Base-by-base conservation (phyloP, 805 yeast genomes). In the Candida germanica region DNA sequence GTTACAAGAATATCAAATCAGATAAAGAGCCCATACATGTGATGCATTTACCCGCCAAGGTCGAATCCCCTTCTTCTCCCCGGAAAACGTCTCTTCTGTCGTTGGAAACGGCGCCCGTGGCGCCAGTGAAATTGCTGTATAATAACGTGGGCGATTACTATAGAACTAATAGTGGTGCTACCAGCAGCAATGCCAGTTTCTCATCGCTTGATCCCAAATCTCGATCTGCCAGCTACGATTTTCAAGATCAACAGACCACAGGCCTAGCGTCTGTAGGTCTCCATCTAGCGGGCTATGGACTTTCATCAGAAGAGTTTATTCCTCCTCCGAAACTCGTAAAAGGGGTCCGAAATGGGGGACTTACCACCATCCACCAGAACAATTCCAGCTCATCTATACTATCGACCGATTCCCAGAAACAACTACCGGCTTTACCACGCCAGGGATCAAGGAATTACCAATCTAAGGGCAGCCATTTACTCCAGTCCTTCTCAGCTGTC, bases 401-500 rank as follows among this genome's bases (percentile, higher is more conserved):
- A 12, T 26, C 31, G 15, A 32, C 5, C 18, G 24, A 32, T 4
- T 28, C 17, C 23, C 17, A 9, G n/a, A 34, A 34, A 16, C 17
- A 8, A 5, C 27, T 34, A 7, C 37, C 37, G 12, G 16, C 37
- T 4, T 10, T 34, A 11, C 37, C 37, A 6, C 27, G n/a, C n/a
- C n/a, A 18, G 22, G 33, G 19, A 39, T 29, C 18, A 25, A 31
- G 25, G 33, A 28, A 19, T 19, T 24, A 9, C n/a, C n/a, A n/a
- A n/a, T 12, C 27, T 27, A 6, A 18, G 19, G 31, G 27, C 9
- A 43, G 48, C 38, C 53, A 54, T n/a, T 43, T 59, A 3, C 43
- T 61, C 6, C 66, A 55, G 26, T 57, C 69, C 1, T 66, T 61
- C 43, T 53, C 55, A n/a, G 45, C 57, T 6, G 64, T 61, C 4